phyloP scores from a whole-genome alignment of 2,329 filamentous ascomycete genomes.

The Fusarium devonianum region DNA sequence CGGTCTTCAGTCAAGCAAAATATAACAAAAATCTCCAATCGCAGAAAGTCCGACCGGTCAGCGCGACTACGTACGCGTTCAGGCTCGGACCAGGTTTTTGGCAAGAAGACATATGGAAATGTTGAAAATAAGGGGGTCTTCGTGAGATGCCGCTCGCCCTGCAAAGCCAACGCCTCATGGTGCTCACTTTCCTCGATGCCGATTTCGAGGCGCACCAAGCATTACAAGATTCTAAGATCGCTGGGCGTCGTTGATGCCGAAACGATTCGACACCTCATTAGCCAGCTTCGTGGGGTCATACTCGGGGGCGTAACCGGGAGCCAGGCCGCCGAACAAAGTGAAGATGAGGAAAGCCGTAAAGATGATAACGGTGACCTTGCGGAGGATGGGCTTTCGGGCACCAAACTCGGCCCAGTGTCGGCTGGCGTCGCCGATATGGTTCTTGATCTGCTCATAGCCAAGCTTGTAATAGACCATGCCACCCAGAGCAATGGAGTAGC shows the following conservation, averaged over 20 bases:
- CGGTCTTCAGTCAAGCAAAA: slow-evolving; percentile 42
- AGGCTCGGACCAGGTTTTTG: slow-evolving; percentile 32
- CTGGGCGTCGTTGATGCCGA: slow-evolving; percentile 50
- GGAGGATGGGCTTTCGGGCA: slow-evolving; percentile 74
- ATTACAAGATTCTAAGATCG: slow-evolving; percentile 29
- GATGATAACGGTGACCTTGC: slow-evolving; percentile 77
- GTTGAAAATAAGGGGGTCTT: slow-evolving; percentile 34
- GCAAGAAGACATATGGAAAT: slow-evolving; percentile 27
- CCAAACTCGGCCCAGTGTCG: slow-evolving; percentile 90
- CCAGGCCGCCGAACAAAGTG: slow-evolving; percentile 72
- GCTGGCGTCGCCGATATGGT: slow-evolving; percentile 73
- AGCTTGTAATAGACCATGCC: slow-evolving; percentile 87
- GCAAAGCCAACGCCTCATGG: slow-evolving; percentile 38
- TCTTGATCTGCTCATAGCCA: slow-evolving; percentile 82
- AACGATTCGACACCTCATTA: slow-evolving; percentile 57
- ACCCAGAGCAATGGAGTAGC: slow-evolving; percentile 79
- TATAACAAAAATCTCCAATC: slow-evolving; percentile 45
- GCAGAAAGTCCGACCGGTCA: slow-evolving; percentile 36
- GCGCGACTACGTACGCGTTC: slow-evolving; percentile 38
- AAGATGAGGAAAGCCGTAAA: slow-evolving; percentile 70
- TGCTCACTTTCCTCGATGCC: slow-evolving; percentile 19
- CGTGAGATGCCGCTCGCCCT: slow-evolving; percentile 45
- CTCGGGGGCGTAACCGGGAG: slow-evolving; percentile 64
- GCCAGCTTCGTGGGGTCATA: slow-evolving; percentile 61
- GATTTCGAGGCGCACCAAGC: slow-evolving; percentile 22